Evolutionary conservation across 208 protist species (phyloP), one percentile per base, ranked within the genome.

Genomic region (Zelonia costaricensis): DNA sequence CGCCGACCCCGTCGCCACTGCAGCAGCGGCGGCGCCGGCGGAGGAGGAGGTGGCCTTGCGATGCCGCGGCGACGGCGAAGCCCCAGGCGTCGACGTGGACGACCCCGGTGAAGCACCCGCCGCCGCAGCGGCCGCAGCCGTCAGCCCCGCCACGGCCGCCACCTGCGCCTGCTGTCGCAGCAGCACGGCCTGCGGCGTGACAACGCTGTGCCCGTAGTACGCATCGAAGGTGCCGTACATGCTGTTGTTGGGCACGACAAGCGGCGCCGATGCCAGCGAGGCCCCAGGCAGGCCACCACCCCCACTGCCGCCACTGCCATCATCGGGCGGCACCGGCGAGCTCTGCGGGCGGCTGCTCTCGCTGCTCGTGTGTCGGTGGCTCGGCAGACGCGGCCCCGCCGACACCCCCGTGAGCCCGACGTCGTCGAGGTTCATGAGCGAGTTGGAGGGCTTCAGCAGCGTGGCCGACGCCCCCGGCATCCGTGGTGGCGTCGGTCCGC

Each of bases 191-290:
- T 74, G 69, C 28, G 76, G 76, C 2, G 65, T 67, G 10, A 44
- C 62, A 23, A 65, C 31, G 31, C 65, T 74, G 53, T 82, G 76
- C 16, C 70, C 71, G 53, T 69, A 78, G 59, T 75, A 82, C 4
- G 76, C 70, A 27, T 82, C 76, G 27, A 74, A 78, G 15, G 71
- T 82, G 52, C 76, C 71, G 63, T 82, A 73, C 76, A 82, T 82
- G 49, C 76, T 78, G 53, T 69, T 75, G 62, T 73, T 74, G 27
- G 76, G 76, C 10, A 64, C 66, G 0, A 43, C 35, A 4, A 52
- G 62, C 7, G 43, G 31, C 10, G 15, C 22, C 9, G 59, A 42
- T 18, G 43, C 40, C 28, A 44, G 30, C 13, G 62, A 64, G 35
- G 47, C 45, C 4, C 43, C 16, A 2, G 57, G 51, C 28, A 63